A percentile compares a stretch with the other conserved stretches of the same genome.
Evolutionary conservation across 768 basidiomycete species (phyloP).

Genomic region (Phanerodontia chrysosporium): DNA sequence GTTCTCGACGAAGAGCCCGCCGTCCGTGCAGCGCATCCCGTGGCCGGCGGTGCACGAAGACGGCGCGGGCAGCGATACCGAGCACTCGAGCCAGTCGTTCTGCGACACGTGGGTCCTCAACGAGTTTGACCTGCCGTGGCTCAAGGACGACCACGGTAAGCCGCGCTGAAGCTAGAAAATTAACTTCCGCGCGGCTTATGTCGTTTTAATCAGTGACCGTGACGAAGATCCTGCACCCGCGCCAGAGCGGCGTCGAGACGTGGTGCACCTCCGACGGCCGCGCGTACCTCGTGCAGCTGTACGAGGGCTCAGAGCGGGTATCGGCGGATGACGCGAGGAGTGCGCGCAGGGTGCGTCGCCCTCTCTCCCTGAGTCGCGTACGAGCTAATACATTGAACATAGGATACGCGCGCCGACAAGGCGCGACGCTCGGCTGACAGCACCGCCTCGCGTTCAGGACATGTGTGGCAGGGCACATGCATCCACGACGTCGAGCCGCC

Average conservation of each 20-base stretch:
- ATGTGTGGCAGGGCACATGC: constrained; percentile 71
- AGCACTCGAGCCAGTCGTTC: constrained; percentile 29
- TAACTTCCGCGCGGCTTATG: background rate
- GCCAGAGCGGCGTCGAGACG: constrained; percentile 59
- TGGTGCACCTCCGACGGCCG: constrained; percentile 87
- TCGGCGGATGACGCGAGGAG: background rate
- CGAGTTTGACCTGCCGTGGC: constrained; percentile 67
- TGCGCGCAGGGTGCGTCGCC: background rate
- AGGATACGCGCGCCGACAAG: background rate
- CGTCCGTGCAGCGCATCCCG: constrained; percentile 78
- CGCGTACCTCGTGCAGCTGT: constrained; percentile 71
- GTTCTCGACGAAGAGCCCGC: constrained; percentile 72
- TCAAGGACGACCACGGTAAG: constrained; percentile 67
- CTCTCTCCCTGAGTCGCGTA: background rate
- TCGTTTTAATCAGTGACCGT: constrained; percentile 31
- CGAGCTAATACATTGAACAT: background rate
- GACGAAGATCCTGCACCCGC: constrained; percentile 55
- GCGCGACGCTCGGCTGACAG: background rate
- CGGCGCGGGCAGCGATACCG: constrained; percentile 34
- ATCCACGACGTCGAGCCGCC: constrained; percentile 72
- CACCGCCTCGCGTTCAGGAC: background rate
- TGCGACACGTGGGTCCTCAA: constrained; percentile 73
- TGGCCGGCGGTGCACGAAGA: constrained; percentile 54
- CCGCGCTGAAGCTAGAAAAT: background rate
- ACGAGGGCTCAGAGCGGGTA: constrained; percentile 26